Evolutionary conservation across 768 basidiomycete genomes (phyloP).

Genomic region (Suillus tomentosus): DNA sequence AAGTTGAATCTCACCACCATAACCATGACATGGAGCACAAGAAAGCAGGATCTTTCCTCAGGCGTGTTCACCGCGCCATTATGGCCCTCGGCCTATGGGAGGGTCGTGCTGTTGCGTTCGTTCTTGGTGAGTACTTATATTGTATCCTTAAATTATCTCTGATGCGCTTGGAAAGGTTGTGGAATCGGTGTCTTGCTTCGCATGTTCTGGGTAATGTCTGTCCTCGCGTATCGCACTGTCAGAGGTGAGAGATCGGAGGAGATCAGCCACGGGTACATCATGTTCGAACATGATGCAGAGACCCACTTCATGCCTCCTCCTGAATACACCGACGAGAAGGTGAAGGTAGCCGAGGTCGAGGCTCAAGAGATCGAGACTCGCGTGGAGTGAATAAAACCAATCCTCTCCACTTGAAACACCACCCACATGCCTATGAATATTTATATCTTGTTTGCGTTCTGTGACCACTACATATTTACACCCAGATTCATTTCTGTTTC

Average conservation of each 20-base stretch:
- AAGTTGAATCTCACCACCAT: conserved; percentile 23
- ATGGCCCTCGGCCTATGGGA: conserved; percentile 81
- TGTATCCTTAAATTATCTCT: conserved; percentile 3
- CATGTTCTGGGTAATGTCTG: conserved; percentile 74
- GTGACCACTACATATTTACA: background rate
- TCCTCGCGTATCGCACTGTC: conserved; percentile 62
- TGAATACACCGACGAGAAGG: conserved; percentile 61
- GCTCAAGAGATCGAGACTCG: conserved; percentile 11
- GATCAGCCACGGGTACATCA: conserved; percentile 39
- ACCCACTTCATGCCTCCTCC: conserved; percentile 55
- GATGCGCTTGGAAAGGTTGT: conserved; percentile 51
- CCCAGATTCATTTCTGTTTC: conserved; percentile 15
- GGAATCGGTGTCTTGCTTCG: conserved; percentile 81
- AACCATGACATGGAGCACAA: conserved; percentile 25
- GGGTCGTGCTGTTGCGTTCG: conserved; percentile 79
- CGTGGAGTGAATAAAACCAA: background rate
- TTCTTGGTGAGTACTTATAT: conserved; percentile 57
- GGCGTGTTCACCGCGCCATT: conserved; percentile 64
- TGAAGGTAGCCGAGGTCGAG: conserved; percentile 23
- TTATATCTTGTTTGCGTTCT: background rate
- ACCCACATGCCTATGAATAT: conserved; percentile 2
- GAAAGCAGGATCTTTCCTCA: conserved; percentile 45
- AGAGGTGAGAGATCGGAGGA: conserved; percentile 44
- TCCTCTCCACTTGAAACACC: background rate
- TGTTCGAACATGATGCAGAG: conserved; percentile 51